Percentiles rank a stretch among this genome's conserved stretches.
These are phyloP conservation scores for Vigna angularis DNA, from an alignment of 306 rosid species.

Conservation along the genomic window DNA sequence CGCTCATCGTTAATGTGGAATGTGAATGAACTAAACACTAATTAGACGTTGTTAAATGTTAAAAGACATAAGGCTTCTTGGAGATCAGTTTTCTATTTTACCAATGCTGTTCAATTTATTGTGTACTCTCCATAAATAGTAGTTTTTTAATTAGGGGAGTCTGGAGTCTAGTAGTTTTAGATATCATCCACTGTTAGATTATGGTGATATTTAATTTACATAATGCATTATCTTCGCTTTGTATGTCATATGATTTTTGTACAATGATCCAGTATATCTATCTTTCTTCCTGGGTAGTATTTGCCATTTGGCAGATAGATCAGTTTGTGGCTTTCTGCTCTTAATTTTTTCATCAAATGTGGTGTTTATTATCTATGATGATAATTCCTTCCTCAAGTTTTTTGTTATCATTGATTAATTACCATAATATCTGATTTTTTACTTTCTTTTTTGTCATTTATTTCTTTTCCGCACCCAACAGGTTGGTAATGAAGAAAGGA, in stretches of 20 bases:
- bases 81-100: constrained; percentile 30
- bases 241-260: constrained; percentile 1
- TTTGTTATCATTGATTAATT: constrained; percentile 27
- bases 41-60: constrained; percentile 30
- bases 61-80: constrained; percentile 2
- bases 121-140: constrained; percentile 3
- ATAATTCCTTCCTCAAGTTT: constrained; percentile 25
- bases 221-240: constrained; percentile 19
- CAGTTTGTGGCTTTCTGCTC: constrained; percentile 22
- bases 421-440: constrained; percentile 28
- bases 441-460: constrained; percentile 34
- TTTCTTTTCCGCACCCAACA: constrained; percentile 46
- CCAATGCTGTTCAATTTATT: background rate
- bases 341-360: constrained; percentile 7
- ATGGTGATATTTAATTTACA: constrained; percentile 10
- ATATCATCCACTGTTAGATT: constrained; percentile 7
- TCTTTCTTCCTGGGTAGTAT: constrained; percentile 35
- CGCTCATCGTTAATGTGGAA: constrained; percentile 34
- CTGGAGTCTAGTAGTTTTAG: constrained; percentile 6
- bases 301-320: background rate
- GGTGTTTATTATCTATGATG: constrained; percentile 19
- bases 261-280: constrained; percentile 13
- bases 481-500: constrained; percentile 98
- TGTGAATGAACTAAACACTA: constrained; percentile 16
- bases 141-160: constrained; percentile 6